These are phyloP conservation scores for Syzygium grande DNA, from an alignment of 345 rosid genomes.

Conservation along the genomic window DNA sequence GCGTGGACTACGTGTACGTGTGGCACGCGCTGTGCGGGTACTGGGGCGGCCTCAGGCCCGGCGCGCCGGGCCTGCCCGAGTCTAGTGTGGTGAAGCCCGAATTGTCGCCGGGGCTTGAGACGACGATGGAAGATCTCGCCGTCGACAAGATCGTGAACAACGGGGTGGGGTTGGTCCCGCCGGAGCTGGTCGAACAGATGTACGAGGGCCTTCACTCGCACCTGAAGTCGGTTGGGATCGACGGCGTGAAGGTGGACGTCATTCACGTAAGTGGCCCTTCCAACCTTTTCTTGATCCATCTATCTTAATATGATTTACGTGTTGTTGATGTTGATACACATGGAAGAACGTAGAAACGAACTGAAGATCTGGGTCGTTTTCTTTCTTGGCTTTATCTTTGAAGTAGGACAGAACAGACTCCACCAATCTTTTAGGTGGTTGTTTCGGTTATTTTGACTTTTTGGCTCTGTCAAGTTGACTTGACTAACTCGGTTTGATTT, in stretches of 20 bases:
- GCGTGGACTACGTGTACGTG: slow-evolving; percentile 74
- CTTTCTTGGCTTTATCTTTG: background rate
- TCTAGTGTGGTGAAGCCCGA: slow-evolving; percentile 34
- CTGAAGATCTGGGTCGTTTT: background rate
- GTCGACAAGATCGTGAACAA: slow-evolving; percentile 77
- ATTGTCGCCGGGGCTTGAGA: slow-evolving; percentile 64
- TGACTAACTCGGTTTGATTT: background rate
- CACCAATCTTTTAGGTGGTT: background rate
- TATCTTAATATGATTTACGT: background rate
- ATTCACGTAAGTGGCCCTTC: slow-evolving; percentile 61
- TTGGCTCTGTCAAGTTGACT: background rate
- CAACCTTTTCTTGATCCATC: background rate
- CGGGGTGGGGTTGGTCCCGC: slow-evolving; percentile 68
- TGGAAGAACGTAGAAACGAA: background rate
- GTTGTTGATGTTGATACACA: background rate
- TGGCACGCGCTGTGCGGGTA: slow-evolving; percentile 98
- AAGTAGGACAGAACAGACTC: background rate
- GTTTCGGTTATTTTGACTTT: slow-evolving; percentile 2
- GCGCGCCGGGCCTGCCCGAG: slow-evolving; percentile 54
- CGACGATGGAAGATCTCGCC: slow-evolving; percentile 85
- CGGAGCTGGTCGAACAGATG: slow-evolving; percentile 57
- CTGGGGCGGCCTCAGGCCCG: slow-evolving; percentile 92
- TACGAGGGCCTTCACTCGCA: slow-evolving; percentile 87
- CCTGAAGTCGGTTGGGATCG: slow-evolving; percentile 56
- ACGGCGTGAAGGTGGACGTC: slow-evolving; percentile 99